Base-by-base conservation (phyloP, 2,329 filamentous ascomycete genomes). In the Phialemonium atrogriseum region DNA sequence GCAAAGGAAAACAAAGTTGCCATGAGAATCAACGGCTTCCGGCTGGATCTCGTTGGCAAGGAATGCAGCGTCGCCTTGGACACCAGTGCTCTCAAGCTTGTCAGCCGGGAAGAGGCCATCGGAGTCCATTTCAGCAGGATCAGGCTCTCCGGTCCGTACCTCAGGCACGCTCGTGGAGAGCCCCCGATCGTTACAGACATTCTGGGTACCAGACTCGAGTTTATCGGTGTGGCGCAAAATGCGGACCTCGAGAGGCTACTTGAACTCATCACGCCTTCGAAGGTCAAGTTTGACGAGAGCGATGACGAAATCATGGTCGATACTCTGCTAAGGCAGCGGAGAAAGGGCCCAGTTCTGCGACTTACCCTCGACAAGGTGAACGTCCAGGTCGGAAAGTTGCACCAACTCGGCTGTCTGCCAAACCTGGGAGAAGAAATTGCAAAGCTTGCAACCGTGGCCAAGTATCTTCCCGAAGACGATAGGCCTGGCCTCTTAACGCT, bases 221-320 rank as follows among this genome's bases (percentile, higher is more conserved):
- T 84, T 46, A 58, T 86, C 2, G 70, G 71, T 38, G 59, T 71
- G 1, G 89, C 91, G 0, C 80, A 80, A 39, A 80, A 94, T 43
- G 64, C 69, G 12, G 91, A 98, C 52, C 66, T 98, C 0, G 82
- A 88, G 47, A 75, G 80, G 20, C 68, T 98, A 2, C 62, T 98
- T 0, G 80, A 84, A 32, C 68, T 98, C 31, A 84, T 98, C 34
- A 94, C 84, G 6, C 93, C 91, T 0, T 94, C 88, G 0, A 91
- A 87, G 42, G 78, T 91, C 53, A 86, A 88, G 41, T 95, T 91
- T 46, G 70, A 79, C 42, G 80, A 89, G 38, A 77, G 79, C 27
- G 84, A 93, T 38, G 86, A 95, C 45, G 89, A 96, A 47, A 94
- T 98, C 38, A 79, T 98, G 67, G 74, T 98, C 14, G 89, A 96